Percentiles rank a stretch among this genome's conserved stretches.
Conservation (phyloP, 179 eudicot genomes). For the Beta corolliflora region DNA sequence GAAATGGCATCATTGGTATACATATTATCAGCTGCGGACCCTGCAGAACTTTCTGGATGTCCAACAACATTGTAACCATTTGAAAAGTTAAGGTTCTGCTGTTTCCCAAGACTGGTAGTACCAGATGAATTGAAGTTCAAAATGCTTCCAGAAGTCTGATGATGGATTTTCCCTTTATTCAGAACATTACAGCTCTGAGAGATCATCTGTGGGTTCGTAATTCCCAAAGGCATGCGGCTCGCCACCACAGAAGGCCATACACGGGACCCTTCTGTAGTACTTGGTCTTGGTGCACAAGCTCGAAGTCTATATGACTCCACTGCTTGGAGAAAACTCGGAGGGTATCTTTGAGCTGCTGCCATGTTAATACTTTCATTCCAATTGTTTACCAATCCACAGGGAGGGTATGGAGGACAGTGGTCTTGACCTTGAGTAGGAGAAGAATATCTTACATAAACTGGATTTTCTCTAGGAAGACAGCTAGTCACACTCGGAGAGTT, state of each 20-base stretch:
- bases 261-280: conserved; percentile 3
- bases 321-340: conserved; percentile 20
- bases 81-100: conserved; percentile 28
- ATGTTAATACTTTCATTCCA: conserved; percentile 18
- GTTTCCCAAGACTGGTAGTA: conserved; percentile 18
- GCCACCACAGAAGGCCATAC: conserved; percentile 28
- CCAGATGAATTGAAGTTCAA: conserved; percentile 24
- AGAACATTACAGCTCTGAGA: conserved; percentile 18
- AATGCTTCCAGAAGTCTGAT: conserved; percentile 20
- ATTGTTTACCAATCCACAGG: conserved; percentile 13
- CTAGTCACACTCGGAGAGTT: conserved; percentile 4
- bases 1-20: conserved; percentile 33
- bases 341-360: conserved; percentile 7
- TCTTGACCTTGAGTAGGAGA: conserved; percentile 23
- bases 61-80: conserved; percentile 19
- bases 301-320: conserved; percentile 19
- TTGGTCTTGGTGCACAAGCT: conserved; percentile 16
- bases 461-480: conserved; percentile 21
- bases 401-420: conserved; percentile 16
- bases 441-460: conserved; percentile 8
- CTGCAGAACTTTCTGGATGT: conserved; percentile 21
- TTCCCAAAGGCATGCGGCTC: conserved; percentile 33
- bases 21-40: conserved; percentile 20
- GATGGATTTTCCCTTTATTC: conserved; percentile 17
- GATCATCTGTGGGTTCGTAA: conserved; percentile 31